Evolutionary conservation across 257 asterid species (phyloP).

Genomic region (Anisodus tanguticus): DNA sequence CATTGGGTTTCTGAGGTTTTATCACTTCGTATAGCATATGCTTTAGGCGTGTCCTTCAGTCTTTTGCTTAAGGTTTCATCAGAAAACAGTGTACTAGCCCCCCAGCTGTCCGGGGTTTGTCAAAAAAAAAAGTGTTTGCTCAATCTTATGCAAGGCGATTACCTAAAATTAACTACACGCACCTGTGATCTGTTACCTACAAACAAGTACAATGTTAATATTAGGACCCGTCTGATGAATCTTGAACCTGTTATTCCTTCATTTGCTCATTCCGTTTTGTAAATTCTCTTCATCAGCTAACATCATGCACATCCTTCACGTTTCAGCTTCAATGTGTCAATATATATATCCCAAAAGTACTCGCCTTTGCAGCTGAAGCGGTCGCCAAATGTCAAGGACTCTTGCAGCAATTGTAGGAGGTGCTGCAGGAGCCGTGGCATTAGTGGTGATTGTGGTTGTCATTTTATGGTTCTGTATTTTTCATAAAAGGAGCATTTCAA

Average conservation of each 20-base stretch:
- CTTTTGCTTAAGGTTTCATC: conserved; percentile 17
- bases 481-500: conserved; percentile 54
- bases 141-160: background rate
- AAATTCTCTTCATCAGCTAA: conserved; percentile 17
- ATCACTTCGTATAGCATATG: background rate
- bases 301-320: conserved; percentile 20
- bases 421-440: conserved; percentile 98
- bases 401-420: conserved; percentile 95
- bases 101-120: background rate
- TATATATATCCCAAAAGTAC: conserved; percentile 35
- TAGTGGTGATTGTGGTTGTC: conserved; percentile 58
- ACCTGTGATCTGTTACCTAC: background rate
- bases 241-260: background rate
- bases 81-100: background rate
- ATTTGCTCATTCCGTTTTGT: no score
- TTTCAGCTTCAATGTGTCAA: conserved; percentile 66
- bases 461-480: conserved; percentile 63
- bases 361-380: conserved; percentile 54
- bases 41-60: background rate
- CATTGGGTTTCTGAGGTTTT: background rate
- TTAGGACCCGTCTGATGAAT: background rate
- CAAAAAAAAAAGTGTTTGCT: background rate
- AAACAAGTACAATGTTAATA: background rate
- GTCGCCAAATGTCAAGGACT: conserved; percentile 88
- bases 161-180: background rate